phyloP scores from a whole-genome alignment of 768 basidiomycete genomes.

The Tulasnella sp. region DNA sequence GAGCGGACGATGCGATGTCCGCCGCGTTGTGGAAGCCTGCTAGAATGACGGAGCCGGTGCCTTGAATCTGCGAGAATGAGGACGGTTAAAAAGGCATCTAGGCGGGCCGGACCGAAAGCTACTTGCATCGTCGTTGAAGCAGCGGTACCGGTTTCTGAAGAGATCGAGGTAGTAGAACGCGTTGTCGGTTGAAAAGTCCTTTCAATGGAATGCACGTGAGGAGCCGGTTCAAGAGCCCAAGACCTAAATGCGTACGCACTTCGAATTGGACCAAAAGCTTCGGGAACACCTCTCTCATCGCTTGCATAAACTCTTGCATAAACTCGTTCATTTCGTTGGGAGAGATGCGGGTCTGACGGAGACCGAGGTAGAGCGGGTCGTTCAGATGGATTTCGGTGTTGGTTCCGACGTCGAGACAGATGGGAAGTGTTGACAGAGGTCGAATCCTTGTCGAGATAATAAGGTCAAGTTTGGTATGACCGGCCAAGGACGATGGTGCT shows the following conservation, averaged over 20 bases:
- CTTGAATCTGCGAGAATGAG: slow-evolving; percentile 58
- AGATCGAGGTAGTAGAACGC: slow-evolving; percentile 83
- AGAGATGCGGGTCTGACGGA: slow-evolving; percentile 68
- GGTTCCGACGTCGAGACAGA: slow-evolving; percentile 86
- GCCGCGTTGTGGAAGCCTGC: slow-evolving; percentile 47
- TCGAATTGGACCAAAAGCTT: slow-evolving; percentile 86
- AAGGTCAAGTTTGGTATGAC: slow-evolving; percentile 25
- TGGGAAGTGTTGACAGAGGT: slow-evolving; percentile 76
- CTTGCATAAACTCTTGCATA: slow-evolving; percentile 92
- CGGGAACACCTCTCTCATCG: slow-evolving; percentile 74
- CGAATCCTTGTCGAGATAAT: slow-evolving; percentile 57
- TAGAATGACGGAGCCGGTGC: slow-evolving; percentile 89
- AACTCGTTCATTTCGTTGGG: slow-evolving; percentile 76
- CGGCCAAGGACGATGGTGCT: slow-evolving; percentile 38
- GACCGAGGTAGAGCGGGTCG: slow-evolving; percentile 89
- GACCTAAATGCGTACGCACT: not conserved
- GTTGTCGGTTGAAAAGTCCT: slow-evolving; percentile 89
- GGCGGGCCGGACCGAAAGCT: not conserved
- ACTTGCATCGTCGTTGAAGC: slow-evolving; percentile 77
- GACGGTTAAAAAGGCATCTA: not conserved
- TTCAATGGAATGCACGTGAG: not conserved
- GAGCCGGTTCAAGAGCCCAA: not conserved
- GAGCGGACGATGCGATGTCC: slow-evolving; percentile 28
- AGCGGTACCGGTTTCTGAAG: slow-evolving; percentile 72
- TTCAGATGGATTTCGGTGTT: slow-evolving; percentile 78